Percentiles rank a stretch among this genome's conserved stretches.
Conservation (phyloP, 2,329 filamentous ascomycete species). For the Phialophora verrucosa region DNA sequence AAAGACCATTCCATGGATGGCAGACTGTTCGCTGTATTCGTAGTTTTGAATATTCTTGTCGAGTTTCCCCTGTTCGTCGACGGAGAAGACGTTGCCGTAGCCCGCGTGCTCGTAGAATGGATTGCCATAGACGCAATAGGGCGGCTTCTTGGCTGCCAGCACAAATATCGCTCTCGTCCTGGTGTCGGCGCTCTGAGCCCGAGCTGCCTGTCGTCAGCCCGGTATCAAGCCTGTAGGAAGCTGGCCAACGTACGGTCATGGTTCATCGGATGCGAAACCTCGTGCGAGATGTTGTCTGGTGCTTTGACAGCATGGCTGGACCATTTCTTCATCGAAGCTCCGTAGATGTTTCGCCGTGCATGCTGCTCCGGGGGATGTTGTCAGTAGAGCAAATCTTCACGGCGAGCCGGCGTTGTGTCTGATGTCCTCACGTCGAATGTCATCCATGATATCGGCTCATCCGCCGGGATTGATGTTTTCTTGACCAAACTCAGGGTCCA, state of each 20-base stretch:
- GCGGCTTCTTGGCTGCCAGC: constrained; percentile 75
- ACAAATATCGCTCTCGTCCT: constrained; percentile 91
- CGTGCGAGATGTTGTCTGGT: constrained; percentile 76
- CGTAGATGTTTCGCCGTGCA: constrained; percentile 81
- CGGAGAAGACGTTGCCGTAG: constrained; percentile 71
- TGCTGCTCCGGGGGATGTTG: constrained; percentile 60
- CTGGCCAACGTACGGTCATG: constrained; percentile 65
- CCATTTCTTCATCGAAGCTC: constrained; percentile 93
- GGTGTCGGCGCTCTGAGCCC: constrained; percentile 69
- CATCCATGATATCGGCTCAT: constrained; percentile 94
- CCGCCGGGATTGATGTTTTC: constrained; percentile 77
- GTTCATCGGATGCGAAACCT: constrained; percentile 74
- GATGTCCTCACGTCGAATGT: constrained; percentile 75
- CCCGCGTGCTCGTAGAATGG: constrained; percentile 88
- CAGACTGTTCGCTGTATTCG: constrained; percentile 52
- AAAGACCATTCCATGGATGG: constrained; percentile 57
- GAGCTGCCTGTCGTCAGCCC: constrained; percentile 20
- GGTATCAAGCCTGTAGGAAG: constrained; percentile 7
- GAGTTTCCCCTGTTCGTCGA: constrained; percentile 50
- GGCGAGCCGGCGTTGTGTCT: not conserved
- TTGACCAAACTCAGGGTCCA: constrained; percentile 76
- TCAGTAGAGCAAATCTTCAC: not conserved
- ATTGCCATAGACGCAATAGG: constrained; percentile 85
- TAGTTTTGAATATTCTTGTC: constrained; percentile 54
- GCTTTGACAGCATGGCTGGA: constrained; percentile 77